phyloP scores from a whole-genome alignment of 2,329 filamentous ascomycete genomes.

The Pseudogymnoascus destructans region DNA sequence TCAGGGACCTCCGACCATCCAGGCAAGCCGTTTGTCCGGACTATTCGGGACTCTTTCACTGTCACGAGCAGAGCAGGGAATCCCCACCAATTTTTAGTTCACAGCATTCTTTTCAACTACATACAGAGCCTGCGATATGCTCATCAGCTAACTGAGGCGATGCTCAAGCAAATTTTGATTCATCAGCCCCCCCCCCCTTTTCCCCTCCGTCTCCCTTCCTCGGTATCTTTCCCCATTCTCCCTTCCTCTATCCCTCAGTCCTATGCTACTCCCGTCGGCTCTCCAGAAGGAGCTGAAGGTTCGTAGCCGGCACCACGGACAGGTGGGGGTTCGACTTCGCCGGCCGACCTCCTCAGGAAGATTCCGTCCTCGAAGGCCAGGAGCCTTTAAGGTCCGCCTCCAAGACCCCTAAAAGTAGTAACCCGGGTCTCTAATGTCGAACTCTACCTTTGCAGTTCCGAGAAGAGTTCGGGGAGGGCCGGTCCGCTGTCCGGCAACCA shows the following conservation, averaged over 20 bases:
- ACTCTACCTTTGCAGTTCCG: too few relatives aligned
- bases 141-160: conserved; percentile 7
- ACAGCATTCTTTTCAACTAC: conserved; percentile 18
- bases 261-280: conserved; percentile 7
- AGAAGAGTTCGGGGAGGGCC: too few relatives aligned
- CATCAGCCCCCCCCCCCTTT: too few relatives aligned
- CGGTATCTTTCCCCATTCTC: too few relatives aligned
- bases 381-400: too few relatives aligned
- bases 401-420: too few relatives aligned
- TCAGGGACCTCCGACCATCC: conserved; percentile 17
- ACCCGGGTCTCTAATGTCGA: too few relatives aligned
- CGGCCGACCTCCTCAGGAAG: background rate
- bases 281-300: conserved; percentile 9
- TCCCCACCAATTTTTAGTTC: conserved; percentile 18
- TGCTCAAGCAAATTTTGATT: background rate
- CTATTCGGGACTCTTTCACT: conserved; percentile 18
- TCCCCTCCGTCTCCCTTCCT: too few relatives aligned
- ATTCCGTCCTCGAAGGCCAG: too few relatives aligned
- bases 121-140: conserved; percentile 16
- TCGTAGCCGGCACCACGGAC: conserved; percentile 9
- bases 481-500: too few relatives aligned
- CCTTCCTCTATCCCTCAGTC: too few relatives aligned
- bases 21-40: conserved; percentile 13
- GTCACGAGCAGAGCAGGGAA: conserved; percentile 17
- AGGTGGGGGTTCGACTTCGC: too few relatives aligned